Conservation (phyloP, 1,284 basidiomycete species). For the Mycena sp. region DNA sequence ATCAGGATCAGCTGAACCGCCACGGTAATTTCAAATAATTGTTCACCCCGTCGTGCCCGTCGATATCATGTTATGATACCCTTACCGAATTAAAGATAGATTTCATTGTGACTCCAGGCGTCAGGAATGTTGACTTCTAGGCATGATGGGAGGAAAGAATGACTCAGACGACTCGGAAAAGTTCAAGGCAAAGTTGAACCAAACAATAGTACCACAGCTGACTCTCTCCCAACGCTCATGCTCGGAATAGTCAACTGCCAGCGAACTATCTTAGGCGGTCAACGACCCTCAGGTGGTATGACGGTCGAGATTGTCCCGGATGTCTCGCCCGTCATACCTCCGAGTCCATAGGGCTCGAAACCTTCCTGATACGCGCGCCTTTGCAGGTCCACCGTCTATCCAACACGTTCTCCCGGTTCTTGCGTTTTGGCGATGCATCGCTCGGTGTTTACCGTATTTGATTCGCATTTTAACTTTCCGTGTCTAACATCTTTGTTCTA, state of each 20-base stretch:
- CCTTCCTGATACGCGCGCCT: constrained; percentile 3
- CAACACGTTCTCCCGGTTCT: constrained; percentile 9
- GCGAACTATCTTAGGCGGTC: background rate
- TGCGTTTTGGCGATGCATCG: background rate
- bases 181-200: background rate
- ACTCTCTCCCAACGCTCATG: background rate
- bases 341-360: background rate
- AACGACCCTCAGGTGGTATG: constrained; percentile 17
- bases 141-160: background rate
- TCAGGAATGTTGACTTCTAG: too few species aligned
- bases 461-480: constrained; percentile 19
- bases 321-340: constrained; percentile 23
- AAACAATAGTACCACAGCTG: background rate
- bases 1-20: background rate
- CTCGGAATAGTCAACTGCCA: constrained; percentile 5
- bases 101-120: too few species aligned
- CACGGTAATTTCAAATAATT: background rate
- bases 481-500: constrained; percentile 2
- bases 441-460: background rate
- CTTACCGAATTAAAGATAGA: too few species aligned
- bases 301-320: constrained; percentile 31
- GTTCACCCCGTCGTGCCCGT: too few species aligned
- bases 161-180: background rate
- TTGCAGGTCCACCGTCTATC: constrained; percentile 1
- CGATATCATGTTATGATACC: too few species aligned